phyloP scores from a whole-genome alignment of 2,329 filamentous ascomycete genomes.

The Geosmithia morbida region DNA sequence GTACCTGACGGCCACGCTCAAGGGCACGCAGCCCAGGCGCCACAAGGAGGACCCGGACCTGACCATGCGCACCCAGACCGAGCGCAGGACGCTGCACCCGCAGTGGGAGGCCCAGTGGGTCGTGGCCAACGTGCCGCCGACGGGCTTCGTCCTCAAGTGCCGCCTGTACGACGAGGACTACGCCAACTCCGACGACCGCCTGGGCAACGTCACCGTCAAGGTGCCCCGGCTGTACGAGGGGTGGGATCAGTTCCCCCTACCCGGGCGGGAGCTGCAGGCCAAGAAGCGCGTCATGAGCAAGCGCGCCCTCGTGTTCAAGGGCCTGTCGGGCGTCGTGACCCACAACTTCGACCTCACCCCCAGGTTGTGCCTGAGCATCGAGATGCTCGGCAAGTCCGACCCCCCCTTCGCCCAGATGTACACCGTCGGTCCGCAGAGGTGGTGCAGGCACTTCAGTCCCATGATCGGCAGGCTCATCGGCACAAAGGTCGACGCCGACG shows the following conservation, averaged over 20 bases:
- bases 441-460: conserved; percentile 76
- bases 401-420: conserved; percentile 56
- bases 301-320: conserved; percentile 65
- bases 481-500: conserved; percentile 50
- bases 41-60: conserved; percentile 79
- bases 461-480: conserved; percentile 74
- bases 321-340: conserved; percentile 47
- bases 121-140: conserved; percentile 70
- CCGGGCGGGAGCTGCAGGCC: conserved; percentile 47
- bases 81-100: conserved; percentile 58
- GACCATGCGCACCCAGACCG: conserved; percentile 59
- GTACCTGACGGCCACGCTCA: conserved; percentile 65
- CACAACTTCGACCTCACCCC: conserved; percentile 54
- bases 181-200: conserved; percentile 69
- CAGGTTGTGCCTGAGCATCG: conserved; percentile 55
- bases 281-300: conserved; percentile 82
- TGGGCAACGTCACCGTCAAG: conserved; percentile 71
- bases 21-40: conserved; percentile 51
- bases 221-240: conserved; percentile 43
- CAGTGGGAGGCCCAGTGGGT: conserved; percentile 78
- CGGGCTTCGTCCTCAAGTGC: conserved; percentile 73
- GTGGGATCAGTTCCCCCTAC: conserved; percentile 54
- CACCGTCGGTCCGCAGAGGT: conserved; percentile 62
- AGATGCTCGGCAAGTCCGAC: conserved; percentile 64
- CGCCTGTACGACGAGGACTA: conserved; percentile 84